Evolutionary conservation across 2,329 filamentous ascomycete genomes (phyloP).

Genomic region (Aureobasidium sp.): DNA sequence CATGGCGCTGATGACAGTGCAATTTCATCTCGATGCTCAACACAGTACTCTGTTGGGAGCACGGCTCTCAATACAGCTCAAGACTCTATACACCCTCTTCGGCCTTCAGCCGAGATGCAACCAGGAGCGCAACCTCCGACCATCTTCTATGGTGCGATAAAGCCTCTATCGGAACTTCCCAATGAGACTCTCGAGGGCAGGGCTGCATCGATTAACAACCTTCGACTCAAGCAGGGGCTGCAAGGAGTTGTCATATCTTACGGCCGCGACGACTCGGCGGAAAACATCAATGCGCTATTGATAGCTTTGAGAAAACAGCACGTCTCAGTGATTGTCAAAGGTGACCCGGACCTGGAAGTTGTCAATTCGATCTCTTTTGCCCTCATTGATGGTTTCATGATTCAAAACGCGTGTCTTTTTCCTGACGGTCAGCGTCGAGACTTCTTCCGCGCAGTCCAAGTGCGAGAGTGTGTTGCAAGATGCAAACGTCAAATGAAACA

Average conservation of each 20-base stretch:
- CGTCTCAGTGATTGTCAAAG: constrained; percentile 16
- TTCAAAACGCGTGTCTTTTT: constrained; percentile 16
- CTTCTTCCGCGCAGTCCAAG: constrained; percentile 15
- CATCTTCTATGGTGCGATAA: constrained; percentile 6
- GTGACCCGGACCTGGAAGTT: constrained; percentile 13
- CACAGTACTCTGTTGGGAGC: not conserved
- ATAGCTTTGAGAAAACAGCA: constrained; percentile 7
- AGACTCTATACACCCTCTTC: constrained; percentile 3
- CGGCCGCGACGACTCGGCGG: constrained; percentile 9
- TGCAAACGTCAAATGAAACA: constrained; percentile 17
- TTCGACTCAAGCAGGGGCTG: constrained; percentile 15
- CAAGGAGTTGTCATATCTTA: constrained; percentile 16
- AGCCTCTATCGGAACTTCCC: not conserved
- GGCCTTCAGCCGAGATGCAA: not conserved
- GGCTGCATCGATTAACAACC: constrained; percentile 13
- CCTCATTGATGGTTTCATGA: constrained; percentile 17
- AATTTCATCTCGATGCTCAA: not conserved
- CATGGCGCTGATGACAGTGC: not conserved
- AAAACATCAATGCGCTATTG: constrained; percentile 11
- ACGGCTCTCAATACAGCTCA: not conserved
- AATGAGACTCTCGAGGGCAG: not conserved
- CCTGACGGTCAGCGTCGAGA: constrained; percentile 16
- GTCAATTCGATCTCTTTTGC: constrained; percentile 15
- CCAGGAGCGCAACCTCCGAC: not conserved
- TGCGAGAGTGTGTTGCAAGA: constrained; percentile 18